Evolutionary conservation across 306 rosid genomes (phyloP).

Genomic region (Pyrus bretschneideri): DNA sequence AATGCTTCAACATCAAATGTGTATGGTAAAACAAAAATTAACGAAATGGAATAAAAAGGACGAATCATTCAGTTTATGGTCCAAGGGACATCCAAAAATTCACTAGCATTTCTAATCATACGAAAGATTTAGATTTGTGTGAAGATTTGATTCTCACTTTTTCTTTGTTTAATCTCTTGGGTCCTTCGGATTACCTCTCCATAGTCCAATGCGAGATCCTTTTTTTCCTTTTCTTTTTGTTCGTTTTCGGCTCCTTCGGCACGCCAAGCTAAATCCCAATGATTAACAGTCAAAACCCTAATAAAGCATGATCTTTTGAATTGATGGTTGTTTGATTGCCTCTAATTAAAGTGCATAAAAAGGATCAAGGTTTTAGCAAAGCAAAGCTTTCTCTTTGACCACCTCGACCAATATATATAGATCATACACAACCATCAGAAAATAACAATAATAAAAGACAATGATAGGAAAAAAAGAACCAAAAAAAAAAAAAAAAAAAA

Average conservation of each 20-base stretch:
- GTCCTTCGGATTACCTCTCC: not conserved
- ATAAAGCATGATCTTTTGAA: not conserved
- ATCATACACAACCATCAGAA: not conserved
- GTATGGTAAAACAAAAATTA: not conserved
- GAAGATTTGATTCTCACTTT: conserved; percentile 16
- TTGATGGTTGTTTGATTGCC: conserved; percentile 14
- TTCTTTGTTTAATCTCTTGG: not conserved
- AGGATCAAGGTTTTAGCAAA: not conserved
- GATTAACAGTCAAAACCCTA: conserved; percentile 14
- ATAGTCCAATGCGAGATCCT: not conserved
- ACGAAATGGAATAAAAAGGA: not conserved
- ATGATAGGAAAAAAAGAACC: not conserved
- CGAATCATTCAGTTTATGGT: not conserved
- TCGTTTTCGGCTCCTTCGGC: conserved; percentile 5
- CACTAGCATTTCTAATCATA: not conserved
- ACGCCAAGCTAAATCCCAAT: conserved; percentile 27
- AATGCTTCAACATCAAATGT: too few species aligned
- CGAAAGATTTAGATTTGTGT: not conserved
- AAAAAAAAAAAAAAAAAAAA: not conserved
- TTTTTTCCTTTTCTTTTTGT: not conserved
- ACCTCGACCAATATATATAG: not conserved
- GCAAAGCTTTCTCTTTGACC: conserved; percentile 11
- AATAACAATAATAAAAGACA: not conserved
- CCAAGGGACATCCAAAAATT: not conserved
- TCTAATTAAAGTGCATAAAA: conserved; percentile 8